A percentile compares a stretch with the other conserved stretches of the same genome.
These are phyloP conservation scores for Pestalotiopsis fici DNA, from an alignment of 2,329 filamentous ascomycete genomes.

Conservation along the genomic window DNA sequence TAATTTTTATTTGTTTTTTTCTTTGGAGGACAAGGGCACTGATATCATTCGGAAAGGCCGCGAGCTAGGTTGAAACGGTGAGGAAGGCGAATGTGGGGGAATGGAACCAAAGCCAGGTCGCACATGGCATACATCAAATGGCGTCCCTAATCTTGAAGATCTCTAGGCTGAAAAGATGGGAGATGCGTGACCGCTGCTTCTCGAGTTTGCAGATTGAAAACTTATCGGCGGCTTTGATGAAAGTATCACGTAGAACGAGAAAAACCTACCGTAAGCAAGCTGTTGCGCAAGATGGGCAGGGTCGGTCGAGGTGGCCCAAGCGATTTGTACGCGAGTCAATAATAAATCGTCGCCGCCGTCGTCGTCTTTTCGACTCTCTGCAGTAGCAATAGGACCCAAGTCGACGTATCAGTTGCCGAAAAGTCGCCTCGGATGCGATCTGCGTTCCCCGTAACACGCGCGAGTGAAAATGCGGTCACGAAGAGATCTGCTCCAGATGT, in stretches of 20 bases:
- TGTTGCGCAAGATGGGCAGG: neutral
- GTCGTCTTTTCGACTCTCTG: no score
- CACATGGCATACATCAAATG: neutral
- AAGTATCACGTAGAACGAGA: neutral
- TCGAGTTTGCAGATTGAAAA: neutral
- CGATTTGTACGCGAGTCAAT: neutral
- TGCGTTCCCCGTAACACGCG: neutral
- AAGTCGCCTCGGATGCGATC: neutral
- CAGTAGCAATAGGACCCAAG: neutral
- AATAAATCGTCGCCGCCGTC: neutral
- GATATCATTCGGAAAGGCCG: neutral
- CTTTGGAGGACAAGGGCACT: neutral
- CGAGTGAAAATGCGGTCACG: neutral
- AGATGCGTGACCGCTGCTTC: neutral
- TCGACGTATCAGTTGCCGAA: neutral
- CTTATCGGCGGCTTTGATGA: neutral
- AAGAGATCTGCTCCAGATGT: neutral
- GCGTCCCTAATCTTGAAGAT: neutral
- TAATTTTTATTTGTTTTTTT: neutral
- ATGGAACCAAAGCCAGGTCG: neutral
- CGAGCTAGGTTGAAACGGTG: slow-evolving; percentile 2
- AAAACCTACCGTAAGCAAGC: neutral
- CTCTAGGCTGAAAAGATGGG: neutral
- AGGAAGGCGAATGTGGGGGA: slow-evolving; percentile 7
- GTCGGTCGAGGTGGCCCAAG: neutral